Evolutionary conservation across 1,139 yeast genomes (phyloP).

Genomic region (Geotrichum phurueaensis): DNA sequence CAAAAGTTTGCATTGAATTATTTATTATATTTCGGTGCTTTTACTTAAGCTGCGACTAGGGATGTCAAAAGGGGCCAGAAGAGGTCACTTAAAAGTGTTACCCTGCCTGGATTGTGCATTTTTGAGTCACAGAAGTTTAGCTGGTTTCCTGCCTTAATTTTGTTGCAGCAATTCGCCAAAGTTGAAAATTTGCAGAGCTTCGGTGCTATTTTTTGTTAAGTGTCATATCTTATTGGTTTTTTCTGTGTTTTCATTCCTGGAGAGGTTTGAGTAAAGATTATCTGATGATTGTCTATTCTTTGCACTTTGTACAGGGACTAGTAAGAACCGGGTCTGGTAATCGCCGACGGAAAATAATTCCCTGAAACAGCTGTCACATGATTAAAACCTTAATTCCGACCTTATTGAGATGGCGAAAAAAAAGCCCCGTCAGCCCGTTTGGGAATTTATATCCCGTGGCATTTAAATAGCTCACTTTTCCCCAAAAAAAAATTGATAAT

Average conservation of each 20-base stretch:
- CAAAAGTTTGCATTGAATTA: neutral
- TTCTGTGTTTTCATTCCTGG: too few relatives aligned
- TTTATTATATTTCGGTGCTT: neutral
- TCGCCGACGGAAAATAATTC: neutral
- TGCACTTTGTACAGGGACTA: too few relatives aligned
- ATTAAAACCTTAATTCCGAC: neutral
- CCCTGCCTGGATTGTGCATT: neutral
- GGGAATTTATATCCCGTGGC: neutral
- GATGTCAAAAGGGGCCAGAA: too few relatives aligned
- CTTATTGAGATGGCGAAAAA: neutral
- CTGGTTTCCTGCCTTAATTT: neutral
- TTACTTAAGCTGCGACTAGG: neutral
- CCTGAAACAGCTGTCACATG: neutral
- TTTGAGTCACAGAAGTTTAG: neutral
- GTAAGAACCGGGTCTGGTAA: neutral
- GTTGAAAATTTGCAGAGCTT: neutral
- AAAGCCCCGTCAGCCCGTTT: neutral
- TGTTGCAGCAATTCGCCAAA: neutral
- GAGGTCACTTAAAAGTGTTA: neutral
- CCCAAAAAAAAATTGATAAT: neutral
- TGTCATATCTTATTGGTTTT: too few relatives aligned
- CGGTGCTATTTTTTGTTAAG: too few relatives aligned
- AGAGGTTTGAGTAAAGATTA: too few relatives aligned
- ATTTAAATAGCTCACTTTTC: neutral
- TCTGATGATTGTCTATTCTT: too few relatives aligned